Evolutionary conservation across 305 asterid species (phyloP), one percentile per base, ranked within the genome.

Genomic region (Withania somnifera): DNA sequence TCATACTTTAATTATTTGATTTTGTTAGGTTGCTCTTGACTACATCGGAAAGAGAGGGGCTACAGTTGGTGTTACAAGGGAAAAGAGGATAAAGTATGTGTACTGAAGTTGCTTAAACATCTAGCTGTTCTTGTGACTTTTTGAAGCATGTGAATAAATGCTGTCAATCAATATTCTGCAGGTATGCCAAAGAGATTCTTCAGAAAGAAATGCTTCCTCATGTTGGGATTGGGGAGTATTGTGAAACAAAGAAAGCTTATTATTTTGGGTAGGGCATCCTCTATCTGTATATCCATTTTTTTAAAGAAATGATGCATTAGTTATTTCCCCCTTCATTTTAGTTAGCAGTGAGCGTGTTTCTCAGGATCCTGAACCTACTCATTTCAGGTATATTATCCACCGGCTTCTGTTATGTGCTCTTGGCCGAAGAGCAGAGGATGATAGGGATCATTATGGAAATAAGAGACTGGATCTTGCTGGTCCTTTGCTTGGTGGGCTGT

Each of bases 131-230:
- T 17, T 47, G 11, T 50, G 45, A 75, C 45, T 26, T 75, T 26
- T 47, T 53, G 34, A 47, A 47, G 63, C 5, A 51, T 20, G 84
- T 15, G 81, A 78, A 73, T 60, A 71, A 66, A 73, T 63, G 53
- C 50, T 67, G 50, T 7, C 42, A 50, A 75, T 75, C 45, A 50
- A 75, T 50, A 38, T 81, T 83, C 78, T 87, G 83, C 86, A 94
- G 99, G 91, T 94, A 96, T 87, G 99, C 99, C 28, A 94, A 85
- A 80, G 99, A 96, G 82, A 96, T 96, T 81, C 98, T 96, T 82
- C 98, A 96, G 83, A 96, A 91, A 86, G 98, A 96, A 88, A 94
- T 96, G 98, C 99, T 96, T 87, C 99, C 98, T 79, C 99, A 96
- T 85, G 99, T 96, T 86, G 99, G 99, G 11, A 90, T 92, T 76